Evolutionary conservation across 1,284 basidiomycete genomes (phyloP), one percentile per base, ranked within the genome.

Genomic region (Apiotrichum sp.): DNA sequence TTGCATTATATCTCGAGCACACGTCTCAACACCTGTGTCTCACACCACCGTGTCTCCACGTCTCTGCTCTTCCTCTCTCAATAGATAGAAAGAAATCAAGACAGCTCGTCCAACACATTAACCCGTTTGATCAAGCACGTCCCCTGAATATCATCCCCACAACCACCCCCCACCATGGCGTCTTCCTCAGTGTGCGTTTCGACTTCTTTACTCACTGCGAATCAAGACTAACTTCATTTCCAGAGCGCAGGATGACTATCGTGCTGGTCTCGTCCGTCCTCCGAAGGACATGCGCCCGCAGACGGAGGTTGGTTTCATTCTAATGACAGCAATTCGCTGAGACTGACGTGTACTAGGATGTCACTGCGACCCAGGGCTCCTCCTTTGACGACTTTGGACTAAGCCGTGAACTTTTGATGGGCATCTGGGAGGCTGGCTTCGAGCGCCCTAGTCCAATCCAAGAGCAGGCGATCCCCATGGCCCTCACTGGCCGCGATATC

Each of bases 401-500:
- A 65, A 83, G 85, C 56, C 83, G 87, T 61, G 87, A 89, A 75
- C 82, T 89, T 58, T 81, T 91, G 66, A 90, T 91, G 89, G 89
- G 89, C 59, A 93, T 96, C 71, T 96, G 93, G 70, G 91, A 95
- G 80, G 93, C 92, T 63, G 93, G 93, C 55, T 98, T 98, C 75
- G 96, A 98, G 77, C 85, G 83, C 66, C 95, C 96, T 29, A 93
- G 89, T 32, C 96, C 95, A 51, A 98, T 98, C 74, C 95, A 98
- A 81, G 96, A 98, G 83, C 92, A 97, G 80, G 87, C 90, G 54
- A 92, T 93, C 66, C 90, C 90, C 55, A 83, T 89, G 64, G 89
- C 90, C 29, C 84, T 93, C 68, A 84, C 86, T 55, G 87, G 86
- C 68, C 86, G 89, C 70, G 93, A 98, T 76, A 80, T 97, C 68